Evolutionary conservation across 345 rosid species (phyloP).

Genomic region (Triadica sebifera): DNA sequence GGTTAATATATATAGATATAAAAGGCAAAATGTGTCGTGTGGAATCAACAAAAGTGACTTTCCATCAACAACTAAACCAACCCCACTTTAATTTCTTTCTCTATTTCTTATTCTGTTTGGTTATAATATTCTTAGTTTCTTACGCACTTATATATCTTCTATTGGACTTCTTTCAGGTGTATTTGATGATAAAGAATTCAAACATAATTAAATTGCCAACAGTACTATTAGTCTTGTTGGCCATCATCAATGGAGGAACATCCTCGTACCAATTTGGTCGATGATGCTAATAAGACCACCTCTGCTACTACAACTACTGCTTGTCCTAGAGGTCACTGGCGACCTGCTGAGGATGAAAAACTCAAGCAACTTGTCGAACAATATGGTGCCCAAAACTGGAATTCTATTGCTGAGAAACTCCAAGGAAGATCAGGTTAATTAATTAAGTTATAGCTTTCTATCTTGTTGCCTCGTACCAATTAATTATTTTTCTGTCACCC

Average conservation of each 20-base stretch:
- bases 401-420: constrained; percentile 33
- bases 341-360: constrained; percentile 36
- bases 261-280: constrained; percentile 3
- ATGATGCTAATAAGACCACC: constrained; percentile 9
- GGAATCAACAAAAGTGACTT: constrained; percentile 76
- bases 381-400: constrained; percentile 37
- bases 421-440: constrained; percentile 31
- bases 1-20: background rate
- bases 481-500: too few species aligned
- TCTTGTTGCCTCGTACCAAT: too few species aligned
- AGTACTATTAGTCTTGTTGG: background rate
- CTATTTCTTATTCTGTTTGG: constrained; percentile 29
- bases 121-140: constrained; percentile 9
- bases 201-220: too few species aligned
- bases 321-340: constrained; percentile 37
- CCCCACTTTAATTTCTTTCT: constrained; percentile 34
- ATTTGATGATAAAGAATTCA: constrained; percentile 30
- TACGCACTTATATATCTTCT: constrained; percentile 44
- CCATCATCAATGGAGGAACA: constrained; percentile 16
- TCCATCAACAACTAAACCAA: constrained; percentile 58
- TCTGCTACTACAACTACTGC: background rate
- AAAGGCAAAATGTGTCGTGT: constrained; percentile 52
- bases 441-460: too few species aligned
- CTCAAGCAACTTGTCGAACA: constrained; percentile 34
- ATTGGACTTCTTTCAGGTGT: constrained; percentile 28